Base-by-base conservation (phyloP, 2,329 filamentous ascomycete species). In the Drechslerella dactyloides region DNA sequence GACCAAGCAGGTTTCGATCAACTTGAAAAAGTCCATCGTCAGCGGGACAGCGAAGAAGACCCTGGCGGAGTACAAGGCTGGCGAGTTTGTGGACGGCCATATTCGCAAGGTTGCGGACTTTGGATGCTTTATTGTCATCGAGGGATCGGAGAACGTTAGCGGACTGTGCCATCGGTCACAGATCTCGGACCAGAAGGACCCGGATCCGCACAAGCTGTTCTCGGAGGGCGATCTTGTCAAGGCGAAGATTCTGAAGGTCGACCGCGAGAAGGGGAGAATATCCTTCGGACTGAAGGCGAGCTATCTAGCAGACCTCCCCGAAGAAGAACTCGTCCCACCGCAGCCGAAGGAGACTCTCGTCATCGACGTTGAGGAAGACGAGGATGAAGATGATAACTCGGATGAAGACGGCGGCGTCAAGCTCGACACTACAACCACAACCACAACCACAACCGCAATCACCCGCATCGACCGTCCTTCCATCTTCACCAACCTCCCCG, bases 21-120 rank as follows among this genome's bases (percentile, higher is more conserved):
- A 87, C 77, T 82, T 99, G 78, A 97, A 96, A 81, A 84, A 88
- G 50, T 97, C 93, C 0, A 86, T 90, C 3, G 84, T 97, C 7
- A 89, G 96, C 68, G 76, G 76, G 6, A 75, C 73, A n/a, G 52
- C 57, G 86, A 90, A 74, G 84, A 93, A 75, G 96, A 91, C 79
- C 86, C 50, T 86, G 90, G 21, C 88, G 87, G 1, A 79, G 75
- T 82, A 97, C 64, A 86, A 89, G 77, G 82, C 85, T 73, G 93
- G 92, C 5, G 90, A 96, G 79, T 82, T 92, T 33, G 85, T 99
- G 35, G 96, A 90, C 11, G 94, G 93, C 54, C 96, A 91, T 78
- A 87, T 99, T 63, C 89, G 93, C 76, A 96, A 96, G 80, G 92
- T 97, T 1, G 91, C 96, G 77, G 90, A 96, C 33, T 99, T 93